Percentiles rank a stretch among this genome's conserved stretches.
phyloP scores from a whole-genome alignment of 2,329 filamentous ascomycete species.

The Stachybotrys echinatus region DNA sequence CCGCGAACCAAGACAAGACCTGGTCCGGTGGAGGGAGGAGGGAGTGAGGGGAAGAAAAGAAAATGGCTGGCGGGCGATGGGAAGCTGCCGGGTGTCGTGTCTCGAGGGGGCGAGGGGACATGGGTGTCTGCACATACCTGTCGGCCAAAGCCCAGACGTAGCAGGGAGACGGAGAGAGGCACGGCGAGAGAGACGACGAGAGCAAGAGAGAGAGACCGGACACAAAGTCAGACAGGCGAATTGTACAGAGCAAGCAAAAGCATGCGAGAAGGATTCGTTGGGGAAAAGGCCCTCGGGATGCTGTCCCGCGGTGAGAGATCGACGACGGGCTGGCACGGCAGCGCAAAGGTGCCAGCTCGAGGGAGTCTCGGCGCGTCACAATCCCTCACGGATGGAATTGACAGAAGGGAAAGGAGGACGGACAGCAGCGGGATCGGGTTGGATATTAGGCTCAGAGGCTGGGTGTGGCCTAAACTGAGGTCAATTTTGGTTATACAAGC shows the following conservation, averaged over 20 bases:
- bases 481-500: neutral
- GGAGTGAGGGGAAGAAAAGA: neutral
- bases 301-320: neutral
- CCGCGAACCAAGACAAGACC: neutral
- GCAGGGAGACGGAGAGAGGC: neutral
- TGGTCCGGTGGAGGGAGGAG: neutral
- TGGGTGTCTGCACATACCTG: neutral
- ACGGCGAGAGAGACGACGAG: neutral
- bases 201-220: neutral
- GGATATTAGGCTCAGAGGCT: neutral
- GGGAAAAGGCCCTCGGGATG: neutral
- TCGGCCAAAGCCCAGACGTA: neutral
- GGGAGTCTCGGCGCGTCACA: neutral
- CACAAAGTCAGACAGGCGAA: conserved; percentile 2
- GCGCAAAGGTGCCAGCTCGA: neutral
- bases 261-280: too few relatives aligned
- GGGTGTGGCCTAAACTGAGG: neutral
- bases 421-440: neutral
- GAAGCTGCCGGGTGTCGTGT: neutral
- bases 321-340: neutral
- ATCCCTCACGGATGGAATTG: neutral
- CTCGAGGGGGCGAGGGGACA: neutral
- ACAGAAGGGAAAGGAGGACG: conserved; percentile 3
- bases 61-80: neutral
- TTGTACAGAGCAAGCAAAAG: neutral